Base-by-base conservation (phyloP, 2,329 filamentous ascomycete species). In the Colletotrichum tanaceti region DNA sequence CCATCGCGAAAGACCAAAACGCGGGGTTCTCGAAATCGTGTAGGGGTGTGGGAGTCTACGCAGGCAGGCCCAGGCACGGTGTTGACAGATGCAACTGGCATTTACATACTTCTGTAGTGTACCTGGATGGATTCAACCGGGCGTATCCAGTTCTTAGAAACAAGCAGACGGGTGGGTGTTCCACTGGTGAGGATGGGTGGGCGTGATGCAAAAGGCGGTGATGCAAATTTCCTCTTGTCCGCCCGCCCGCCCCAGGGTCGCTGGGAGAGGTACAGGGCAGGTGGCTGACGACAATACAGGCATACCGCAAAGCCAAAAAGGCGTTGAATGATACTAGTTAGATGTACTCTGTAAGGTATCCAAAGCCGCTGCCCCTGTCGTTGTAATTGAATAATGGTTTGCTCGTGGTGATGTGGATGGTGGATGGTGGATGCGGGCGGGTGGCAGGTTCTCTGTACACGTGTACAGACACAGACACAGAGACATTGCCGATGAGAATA, bases 131-230 rank as follows among this genome's bases (percentile, higher is more conserved):
- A n/a, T 28, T 46, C 41, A 41, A 58, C 38, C n/a, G 13, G 11
- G n/a, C 11, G 35, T 32, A 35, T 20, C 22, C 53, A 57, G 28
- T 46, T 16, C 18, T 1, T 47, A 20, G 55, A 39, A 59, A 43
- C 44, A 20, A 59, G 35, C 44, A 20, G 32, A 32, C 16, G 44
- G 46, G 44, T 46, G 53, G 54, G 63, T 53, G 47, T 47, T 61
- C 32, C 57, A 61, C 63, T 22, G 38, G n/a, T 41, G 49, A n/a
- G 35, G 32, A 55, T 32, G 50, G 64, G 50, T 43, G 13, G 9
- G 6, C 6, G 28, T 32, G 28, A 16, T 38, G 43, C 43, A 68
- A 68, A 68, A 68, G 60, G 65, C 65, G 65, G 65, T 68, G 65
- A 68, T 68, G 53, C 5, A 16, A 59, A 38, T 32, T 49, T 16